A percentile compares a stretch with the other conserved stretches of the same genome.
Evolutionary conservation across 345 rosid genomes (phyloP).

Genomic region (Excoecaria agallocha): DNA sequence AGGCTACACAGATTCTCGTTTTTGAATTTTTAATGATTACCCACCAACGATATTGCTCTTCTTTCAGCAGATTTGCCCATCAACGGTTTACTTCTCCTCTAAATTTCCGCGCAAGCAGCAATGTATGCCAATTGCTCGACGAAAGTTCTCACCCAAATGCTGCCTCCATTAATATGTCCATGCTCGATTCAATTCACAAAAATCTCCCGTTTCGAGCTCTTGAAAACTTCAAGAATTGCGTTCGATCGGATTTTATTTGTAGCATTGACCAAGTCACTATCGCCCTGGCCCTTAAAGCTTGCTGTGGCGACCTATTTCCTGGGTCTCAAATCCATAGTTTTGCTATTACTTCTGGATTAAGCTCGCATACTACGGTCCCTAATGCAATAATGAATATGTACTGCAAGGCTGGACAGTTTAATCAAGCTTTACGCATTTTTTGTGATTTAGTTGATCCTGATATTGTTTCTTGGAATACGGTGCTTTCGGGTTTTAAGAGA

Average conservation of each 20-base stretch:
- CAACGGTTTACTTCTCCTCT: background rate
- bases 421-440: conserved; percentile 53
- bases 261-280: conserved; percentile 52
- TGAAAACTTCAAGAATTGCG: conserved; percentile 37
- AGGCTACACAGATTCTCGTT: background rate
- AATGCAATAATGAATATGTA: conserved; percentile 75
- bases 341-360: conserved; percentile 55
- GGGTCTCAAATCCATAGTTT: conserved; percentile 76
- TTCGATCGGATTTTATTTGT: conserved; percentile 29
- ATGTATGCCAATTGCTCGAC: conserved; percentile 38
- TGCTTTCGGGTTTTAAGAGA: conserved; percentile 68
- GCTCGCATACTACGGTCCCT: conserved; percentile 49
- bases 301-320: conserved; percentile 42
- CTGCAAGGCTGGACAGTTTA: conserved; percentile 53
- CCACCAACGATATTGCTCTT: conserved; percentile 19
- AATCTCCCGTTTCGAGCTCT: conserved; percentile 40
- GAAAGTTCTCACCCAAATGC: conserved; percentile 27
- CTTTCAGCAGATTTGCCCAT: conserved; percentile 9
- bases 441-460: conserved; percentile 59
- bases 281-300: conserved; percentile 65
- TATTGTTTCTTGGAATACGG: conserved; percentile 85
- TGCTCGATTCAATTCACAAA: conserved; percentile 37
- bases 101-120: background rate
- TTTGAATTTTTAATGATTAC: conserved; percentile 22
- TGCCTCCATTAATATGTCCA: conserved; percentile 33